These are phyloP conservation scores for Tricladium varicosporioides DNA, from an alignment of 2,329 filamentous ascomycete genomes.

Conservation along the genomic window DNA sequence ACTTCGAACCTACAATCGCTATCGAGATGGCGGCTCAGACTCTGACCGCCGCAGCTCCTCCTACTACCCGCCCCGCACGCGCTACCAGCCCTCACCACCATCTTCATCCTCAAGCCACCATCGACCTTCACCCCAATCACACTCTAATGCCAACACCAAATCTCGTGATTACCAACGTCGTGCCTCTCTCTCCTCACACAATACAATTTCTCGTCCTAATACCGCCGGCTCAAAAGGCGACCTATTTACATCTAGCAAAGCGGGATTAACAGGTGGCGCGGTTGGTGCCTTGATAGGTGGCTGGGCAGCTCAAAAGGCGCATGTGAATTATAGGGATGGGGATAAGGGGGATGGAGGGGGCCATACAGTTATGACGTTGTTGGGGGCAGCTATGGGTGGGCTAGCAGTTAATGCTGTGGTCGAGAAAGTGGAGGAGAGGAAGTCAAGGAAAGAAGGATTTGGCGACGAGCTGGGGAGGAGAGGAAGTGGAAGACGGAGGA, in stretches of 20 bases:
- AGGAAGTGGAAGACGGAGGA: background rate
- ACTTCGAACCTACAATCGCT: background rate
- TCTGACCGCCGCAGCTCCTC: background rate
- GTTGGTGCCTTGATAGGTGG: conserved; percentile 10
- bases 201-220: background rate
- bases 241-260: conserved; percentile 10
- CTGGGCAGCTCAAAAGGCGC: conserved; percentile 6
- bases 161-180: background rate
- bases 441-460: background rate
- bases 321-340: conserved; percentile 1
- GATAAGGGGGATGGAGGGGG: conserved; percentile 1
- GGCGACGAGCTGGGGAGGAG: background rate
- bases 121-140: background rate
- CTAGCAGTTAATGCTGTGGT: conserved; percentile 13
- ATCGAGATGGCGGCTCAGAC: background rate
- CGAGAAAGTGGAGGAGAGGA: conserved; percentile 9
- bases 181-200: background rate
- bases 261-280: conserved; percentile 6
- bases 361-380: conserved; percentile 7
- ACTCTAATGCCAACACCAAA: background rate
- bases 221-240: background rate
- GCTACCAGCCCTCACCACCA: background rate
- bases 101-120: background rate
- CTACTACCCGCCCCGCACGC: background rate
- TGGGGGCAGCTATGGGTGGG: conserved; percentile 14